Base-by-base conservation (phyloP, 495 filamentous ascomycete species). In the Podospora pseudopauciseta region DNA sequence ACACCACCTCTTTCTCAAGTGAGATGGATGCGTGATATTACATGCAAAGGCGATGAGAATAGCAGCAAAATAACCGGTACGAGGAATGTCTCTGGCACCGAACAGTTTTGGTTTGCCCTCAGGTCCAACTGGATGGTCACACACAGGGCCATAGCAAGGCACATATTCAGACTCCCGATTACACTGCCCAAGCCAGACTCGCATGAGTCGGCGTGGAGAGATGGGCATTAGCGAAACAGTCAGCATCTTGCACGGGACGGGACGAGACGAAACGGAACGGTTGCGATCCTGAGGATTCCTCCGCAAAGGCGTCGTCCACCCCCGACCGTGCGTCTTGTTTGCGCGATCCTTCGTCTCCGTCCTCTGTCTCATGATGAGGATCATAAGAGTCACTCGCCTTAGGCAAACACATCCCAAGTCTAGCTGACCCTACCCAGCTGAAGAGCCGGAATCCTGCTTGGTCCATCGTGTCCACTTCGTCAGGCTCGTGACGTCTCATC, bases 231-330 rank as follows among this genome's bases (percentile, higher is more conserved):
- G 39, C 39, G 39, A 49, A 49, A 11, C 39, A 61, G 34, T 20
- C 18, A 67, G 16, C 15, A 20, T n/a, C 53, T 11, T 32, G 53
- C 28, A 54, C 61, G 54, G 66, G 54, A 63, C 66, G 66, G 60
- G 60, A 30, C 66, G 54, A 58, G 60, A 58, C 27, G 60, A 57
- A 54, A 58, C 53, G 60, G 66, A 49, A 67, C 28, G 27, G 23
- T 28, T 18, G 23, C 20, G 61, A 63, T 49, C 39, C 39, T 49
- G 13, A 49, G 39, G 39, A 49, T 18, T 49, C 39, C 39, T 49
- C 39, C 39, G 15, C 39, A 49, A 49, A 49, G 39, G 39, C 5
- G 13, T 16, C 9, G 39, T 16, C 9, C 39, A 16, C 39, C 39
- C 34, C 39, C 39, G 13, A 49, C 39, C 39, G 39, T 49, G 39